A percentile compares a stretch with the other conserved stretches of the same genome.
Conservation (phyloP, 192 early-diverging fungal genomes). For the Podila horticola region DNA sequence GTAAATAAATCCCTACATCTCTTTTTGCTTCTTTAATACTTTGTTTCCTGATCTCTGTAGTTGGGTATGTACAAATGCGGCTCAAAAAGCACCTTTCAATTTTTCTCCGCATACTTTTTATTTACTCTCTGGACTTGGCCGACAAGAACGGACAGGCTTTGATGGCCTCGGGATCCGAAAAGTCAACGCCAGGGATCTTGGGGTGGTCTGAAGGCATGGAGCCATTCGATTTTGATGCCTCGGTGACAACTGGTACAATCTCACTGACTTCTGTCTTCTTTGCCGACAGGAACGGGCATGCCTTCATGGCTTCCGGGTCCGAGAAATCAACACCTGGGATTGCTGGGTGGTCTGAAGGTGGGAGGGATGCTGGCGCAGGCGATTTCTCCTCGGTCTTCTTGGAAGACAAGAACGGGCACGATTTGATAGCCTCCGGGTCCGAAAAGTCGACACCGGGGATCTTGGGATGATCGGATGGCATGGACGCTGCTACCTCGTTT, state of each 20-base stretch:
- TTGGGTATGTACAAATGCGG: no score
- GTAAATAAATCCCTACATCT: no score
- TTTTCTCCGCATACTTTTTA: neutral
- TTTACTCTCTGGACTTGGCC: constrained; percentile 1
- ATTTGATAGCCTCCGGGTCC: constrained; percentile 31
- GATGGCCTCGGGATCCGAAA: constrained; percentile 30
- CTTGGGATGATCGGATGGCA: constrained; percentile 39
- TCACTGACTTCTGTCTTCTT: neutral
- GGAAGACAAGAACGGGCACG: constrained; percentile 37
- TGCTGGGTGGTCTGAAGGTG: constrained; percentile 24
- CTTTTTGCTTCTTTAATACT: no score
- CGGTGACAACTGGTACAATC: neutral
- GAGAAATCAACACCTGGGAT: constrained; percentile 46
- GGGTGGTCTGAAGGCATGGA: constrained; percentile 26
- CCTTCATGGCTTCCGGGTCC: constrained; percentile 27
- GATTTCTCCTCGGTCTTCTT: neutral
- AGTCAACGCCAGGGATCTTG: constrained; percentile 38
- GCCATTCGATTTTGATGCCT: neutral
- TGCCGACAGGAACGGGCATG: constrained; percentile 40
- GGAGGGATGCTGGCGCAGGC: neutral
- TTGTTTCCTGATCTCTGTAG: no score
- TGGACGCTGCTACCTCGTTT: neutral
- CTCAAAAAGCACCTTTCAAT: no score
- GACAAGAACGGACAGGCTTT: constrained; percentile 42
- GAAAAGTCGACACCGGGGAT: constrained; percentile 37